Evolutionary conservation across 2,329 filamentous ascomycete genomes (phyloP), one percentile per base, ranked within the genome.

Genomic region (Penicillium sp.): DNA sequence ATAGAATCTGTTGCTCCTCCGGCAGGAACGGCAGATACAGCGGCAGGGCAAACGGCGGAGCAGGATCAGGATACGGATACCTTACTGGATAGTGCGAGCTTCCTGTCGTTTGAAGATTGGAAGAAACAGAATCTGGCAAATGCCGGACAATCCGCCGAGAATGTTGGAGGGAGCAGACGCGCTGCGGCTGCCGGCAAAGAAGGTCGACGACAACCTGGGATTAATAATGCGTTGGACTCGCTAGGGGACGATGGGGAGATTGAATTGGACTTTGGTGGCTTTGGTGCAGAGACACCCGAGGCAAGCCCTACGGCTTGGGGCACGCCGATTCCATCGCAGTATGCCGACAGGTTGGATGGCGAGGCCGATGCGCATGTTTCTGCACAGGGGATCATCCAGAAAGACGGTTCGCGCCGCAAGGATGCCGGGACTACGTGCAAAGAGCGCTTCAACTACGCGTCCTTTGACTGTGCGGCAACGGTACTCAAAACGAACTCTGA

Each of bases 101-200:
- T 97, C 69, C 84, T 97, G 63, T 96, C 94, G 0, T 99, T 99
- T 63, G 94, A 97, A 69, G 92, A 97, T 64, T 99, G 94, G 94
- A 97, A 96, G 75, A 90, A 88, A 65, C 88, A 92, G 77, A 96
- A 95, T 74, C 76, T 97, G 16, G 89, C 87, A 46, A 89, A 90
- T 67, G 87, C 84, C 3, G 92, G 90, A 11, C 92, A 96, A 66
- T 90, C 77, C 66, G 88, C 74, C 60, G 89, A 81, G 72, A 85
- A 81, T 71, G 80, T 81, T 67, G 88, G 76, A 68, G 83, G 78
- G 60, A 79, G 65, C 69, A 78, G 76, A 72, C 81, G 68, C 64
- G 75, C 67, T 57, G 75, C 69, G 65, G 74, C 66, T 25, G 68
- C 69, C 20, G 78, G 79, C 39, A 81, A 79, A 57, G 76, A 76